Evolutionary conservation across 1,284 basidiomycete species (phyloP), one percentile per base, ranked within the genome.

Genomic region (Leccinum ponderosum): DNA sequence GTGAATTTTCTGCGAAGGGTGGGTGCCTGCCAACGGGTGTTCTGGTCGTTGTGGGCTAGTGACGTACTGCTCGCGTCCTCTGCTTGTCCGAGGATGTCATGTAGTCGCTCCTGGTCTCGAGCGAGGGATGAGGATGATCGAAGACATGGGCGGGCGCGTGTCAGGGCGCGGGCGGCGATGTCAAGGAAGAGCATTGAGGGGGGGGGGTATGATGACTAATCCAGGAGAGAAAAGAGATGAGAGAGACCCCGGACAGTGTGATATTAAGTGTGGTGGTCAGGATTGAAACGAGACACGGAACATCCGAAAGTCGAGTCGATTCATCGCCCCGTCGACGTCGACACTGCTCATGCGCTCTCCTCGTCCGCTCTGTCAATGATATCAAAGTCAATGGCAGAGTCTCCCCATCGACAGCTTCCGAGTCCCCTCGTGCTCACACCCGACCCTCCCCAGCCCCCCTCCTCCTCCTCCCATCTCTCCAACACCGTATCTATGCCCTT

Each of bases 401-500:
- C 31, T 65, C 78, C 80, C 64, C 87, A 89, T 72, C 83, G 87
- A 64, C 89, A 88, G 69, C 84, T 85, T 47, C 89, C 90, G 17
- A 88, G 86, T 67, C 90, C 90, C 64, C 88, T 91, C 72, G 83
- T 92, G 53, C 89, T 91, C 73, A 81, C 86, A 53, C 86, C 87
- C 63, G 87, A 90, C 25, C 25, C 15, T 9, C 9, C 50, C 2
- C 15, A 22, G 7, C 25, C 47, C 8, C 27, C 51, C n/a, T 8
- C 51, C n/a, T 15, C 44, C 31, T 15, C 53, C 17, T 17, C 31
- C 12, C 82, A 57, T 77, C 79, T 78, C 53, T 86, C 87, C 12
- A 89, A 86, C 71, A 90, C 89, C 60, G 89, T 93, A 57, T 92
- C 90, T 59, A 93, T 92, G 90, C 89, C 93, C 51, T 97, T 95